A percentile compares a stretch with the other conserved stretches of the same genome.
phyloP scores from a whole-genome alignment of 805 yeast genomes.

The Yamadazyma endophytica region DNA sequence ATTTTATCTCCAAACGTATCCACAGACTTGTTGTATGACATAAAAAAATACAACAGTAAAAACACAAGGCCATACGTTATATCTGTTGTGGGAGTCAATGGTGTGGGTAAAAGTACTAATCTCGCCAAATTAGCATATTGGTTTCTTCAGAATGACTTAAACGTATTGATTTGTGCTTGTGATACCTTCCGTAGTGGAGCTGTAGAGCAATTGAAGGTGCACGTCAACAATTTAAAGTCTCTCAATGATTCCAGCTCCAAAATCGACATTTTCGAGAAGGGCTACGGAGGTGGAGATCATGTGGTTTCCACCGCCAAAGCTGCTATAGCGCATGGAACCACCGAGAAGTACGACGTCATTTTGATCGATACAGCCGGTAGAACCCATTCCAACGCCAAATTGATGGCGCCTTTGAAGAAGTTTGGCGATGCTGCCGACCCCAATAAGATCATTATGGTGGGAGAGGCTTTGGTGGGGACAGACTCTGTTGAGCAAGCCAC shows the following conservation, averaged over 20 bases:
- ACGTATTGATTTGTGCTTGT: conserved; percentile 90
- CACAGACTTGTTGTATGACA: conserved; percentile 78
- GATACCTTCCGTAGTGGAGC: conserved; percentile 98
- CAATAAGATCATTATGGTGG: conserved; percentile 96
- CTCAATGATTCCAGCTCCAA: conserved; percentile 49
- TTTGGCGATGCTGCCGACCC: conserved; percentile 96
- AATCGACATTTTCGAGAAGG: conserved; percentile 86
- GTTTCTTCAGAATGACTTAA: conserved; percentile 85
- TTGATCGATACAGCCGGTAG: conserved; percentile 97
- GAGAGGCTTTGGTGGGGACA: conserved; percentile 96
- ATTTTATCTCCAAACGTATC: conserved; percentile 90
- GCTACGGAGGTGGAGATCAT: conserved; percentile 93
- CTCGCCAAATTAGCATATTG: conserved; percentile 92
- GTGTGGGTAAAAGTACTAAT: conserved; percentile 96
- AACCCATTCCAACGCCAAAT: conserved; percentile 88
- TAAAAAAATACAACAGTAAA: conserved; percentile 40
- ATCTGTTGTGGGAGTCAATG: conserved; percentile 96
- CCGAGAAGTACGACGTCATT: conserved; percentile 73
- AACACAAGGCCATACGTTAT: conserved; percentile 74
- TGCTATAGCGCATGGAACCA: conserved; percentile 77
- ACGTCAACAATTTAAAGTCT: conserved; percentile 76
- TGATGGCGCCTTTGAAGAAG: conserved; percentile 93
- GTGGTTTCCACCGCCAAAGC: conserved; percentile 91
- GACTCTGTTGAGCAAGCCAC: conserved; percentile 95
- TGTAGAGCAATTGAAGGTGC: conserved; percentile 94